Base-by-base conservation (phyloP, 2,329 filamentous ascomycete genomes). In the Pseudonectria foliicola region DNA sequence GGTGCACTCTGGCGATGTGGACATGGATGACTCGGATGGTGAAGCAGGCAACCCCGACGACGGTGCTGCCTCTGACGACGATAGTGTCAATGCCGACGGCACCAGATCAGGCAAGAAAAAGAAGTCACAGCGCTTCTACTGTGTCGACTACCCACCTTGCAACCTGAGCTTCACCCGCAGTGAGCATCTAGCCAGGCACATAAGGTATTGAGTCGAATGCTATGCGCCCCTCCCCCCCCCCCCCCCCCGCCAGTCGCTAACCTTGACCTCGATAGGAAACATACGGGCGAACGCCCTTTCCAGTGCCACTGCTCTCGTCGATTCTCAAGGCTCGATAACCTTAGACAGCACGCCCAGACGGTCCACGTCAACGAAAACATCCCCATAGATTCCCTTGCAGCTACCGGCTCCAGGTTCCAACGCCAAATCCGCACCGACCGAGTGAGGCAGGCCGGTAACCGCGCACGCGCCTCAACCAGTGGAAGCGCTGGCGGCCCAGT, bases 291-390 rank as follows among this genome's bases (percentile, higher is more conserved):
- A 66, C 80, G 92, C 18, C 92, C 92, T 0, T 98, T 96, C 53
- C 85, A 93, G 61, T 98, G 92, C 49, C 92, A 96, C 60, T 98
- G 92, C 61, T 86, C 83, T 3, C 78, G 92, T 33, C 78, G 88
- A 36, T 98, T 98, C 59, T 96, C 92, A 8, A 78, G 90, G 31
- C 74, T 96, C 29, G 90, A 98, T 60, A 98, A 98, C 55, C 68
- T 98, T 33, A 80, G 92, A 39, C 92, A 98, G 57, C 92, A 98
- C 69, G 92, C 92, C 29, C 89, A 95, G 60, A 96, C 92, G 0
- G 92, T 98, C 1, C 92, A 98, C 58, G 85, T 94, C 38, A 95
- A 96, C 58, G 92, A 96, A 59, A 88, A 95, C 38, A 98, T 98
- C 24, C 92, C 92, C 4, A 80, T 81, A 27, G 88, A 95, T 58